Conservation (phyloP, 192 early-diverging fungal species). For the Geosiphon pyriformis region DNA sequence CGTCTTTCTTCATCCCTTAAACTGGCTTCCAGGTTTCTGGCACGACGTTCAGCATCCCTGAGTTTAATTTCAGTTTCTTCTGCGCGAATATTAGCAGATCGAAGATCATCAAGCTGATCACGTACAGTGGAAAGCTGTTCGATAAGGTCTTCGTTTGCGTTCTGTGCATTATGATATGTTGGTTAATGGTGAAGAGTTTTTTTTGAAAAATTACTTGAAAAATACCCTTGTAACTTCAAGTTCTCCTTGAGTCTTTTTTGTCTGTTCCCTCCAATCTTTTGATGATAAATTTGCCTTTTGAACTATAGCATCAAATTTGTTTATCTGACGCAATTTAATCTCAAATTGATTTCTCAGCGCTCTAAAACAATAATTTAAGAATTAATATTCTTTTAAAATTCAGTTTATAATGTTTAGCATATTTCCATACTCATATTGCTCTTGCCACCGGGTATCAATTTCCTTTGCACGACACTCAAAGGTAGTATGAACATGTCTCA, state of each 20-base stretch:
- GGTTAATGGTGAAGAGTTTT: too few relatives aligned
- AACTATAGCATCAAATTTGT: conserved; percentile 29
- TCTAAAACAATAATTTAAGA: conserved; percentile 17
- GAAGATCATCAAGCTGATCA: conserved; percentile 13
- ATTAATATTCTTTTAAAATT: not conserved
- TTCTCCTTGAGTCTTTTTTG: conserved; percentile 25
- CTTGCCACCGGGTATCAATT: conserved; percentile 32
- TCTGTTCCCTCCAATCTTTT: conserved; percentile 34
- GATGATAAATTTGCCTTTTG: conserved; percentile 27
- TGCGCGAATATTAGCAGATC: conserved; percentile 11
- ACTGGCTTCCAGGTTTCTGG: conserved; percentile 28
- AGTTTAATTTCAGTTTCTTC: conserved; percentile 30
- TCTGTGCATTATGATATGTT: too few relatives aligned
- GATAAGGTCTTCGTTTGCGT: conserved; percentile 17
- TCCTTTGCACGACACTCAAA: conserved; percentile 39
- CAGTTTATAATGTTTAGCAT: too few relatives aligned
- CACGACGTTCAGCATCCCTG: conserved; percentile 31
- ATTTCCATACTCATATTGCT: conserved; percentile 34
- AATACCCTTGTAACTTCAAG: conserved; percentile 29
- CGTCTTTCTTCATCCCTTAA: conserved; percentile 30
- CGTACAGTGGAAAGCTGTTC: conserved; percentile 13
- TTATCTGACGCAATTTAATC: conserved; percentile 30
- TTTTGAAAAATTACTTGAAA: too few relatives aligned
- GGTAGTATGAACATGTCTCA: conserved; percentile 30
- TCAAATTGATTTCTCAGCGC: conserved; percentile 35